Evolutionary conservation across 768 basidiomycete genomes (phyloP).

Genomic region (Serpula lacrymans): DNA sequence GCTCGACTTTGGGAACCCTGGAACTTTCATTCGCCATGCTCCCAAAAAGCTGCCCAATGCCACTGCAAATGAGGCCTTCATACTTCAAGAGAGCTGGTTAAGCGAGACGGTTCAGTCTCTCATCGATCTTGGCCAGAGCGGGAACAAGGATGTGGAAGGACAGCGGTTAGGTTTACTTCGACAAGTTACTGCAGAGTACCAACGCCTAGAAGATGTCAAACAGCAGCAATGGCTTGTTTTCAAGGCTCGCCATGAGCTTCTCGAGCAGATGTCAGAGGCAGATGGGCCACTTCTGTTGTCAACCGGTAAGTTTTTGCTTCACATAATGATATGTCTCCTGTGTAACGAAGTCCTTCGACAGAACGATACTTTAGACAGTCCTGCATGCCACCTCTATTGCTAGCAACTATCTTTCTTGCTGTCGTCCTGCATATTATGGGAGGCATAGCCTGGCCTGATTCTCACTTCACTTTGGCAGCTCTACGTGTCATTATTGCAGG

Average conservation of each 20-base stretch:
- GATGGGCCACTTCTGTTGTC: not conserved
- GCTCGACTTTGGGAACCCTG: not conserved
- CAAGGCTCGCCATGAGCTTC: not conserved
- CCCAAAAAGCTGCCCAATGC: not conserved
- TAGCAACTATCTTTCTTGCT: not conserved
- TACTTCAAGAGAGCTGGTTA: not conserved
- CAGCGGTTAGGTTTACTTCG: not conserved
- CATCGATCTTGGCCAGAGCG: not conserved
- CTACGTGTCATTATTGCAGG: not conserved
- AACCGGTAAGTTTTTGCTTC: not conserved
- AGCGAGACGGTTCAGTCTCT: not conserved
- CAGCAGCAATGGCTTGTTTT: not conserved
- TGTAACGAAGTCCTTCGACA: not conserved
- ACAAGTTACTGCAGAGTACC: not conserved
- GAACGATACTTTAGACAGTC: not conserved
- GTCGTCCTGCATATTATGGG: constrained; percentile 8
- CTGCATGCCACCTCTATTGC: not conserved
- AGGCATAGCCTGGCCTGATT: constrained; percentile 4
- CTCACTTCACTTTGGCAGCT: constrained; percentile 2
- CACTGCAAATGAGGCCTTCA: not conserved
- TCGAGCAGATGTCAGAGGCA: not conserved
- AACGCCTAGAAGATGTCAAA: not conserved
- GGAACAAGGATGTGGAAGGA: not conserved
- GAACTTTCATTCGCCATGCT: not conserved
- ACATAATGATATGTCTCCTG: not conserved